A percentile compares a stretch with the other conserved stretches of the same genome.
Evolutionary conservation across 352 stramenopile species (phyloP).

Genomic region (Phytopythium chamaehyphon): DNA sequence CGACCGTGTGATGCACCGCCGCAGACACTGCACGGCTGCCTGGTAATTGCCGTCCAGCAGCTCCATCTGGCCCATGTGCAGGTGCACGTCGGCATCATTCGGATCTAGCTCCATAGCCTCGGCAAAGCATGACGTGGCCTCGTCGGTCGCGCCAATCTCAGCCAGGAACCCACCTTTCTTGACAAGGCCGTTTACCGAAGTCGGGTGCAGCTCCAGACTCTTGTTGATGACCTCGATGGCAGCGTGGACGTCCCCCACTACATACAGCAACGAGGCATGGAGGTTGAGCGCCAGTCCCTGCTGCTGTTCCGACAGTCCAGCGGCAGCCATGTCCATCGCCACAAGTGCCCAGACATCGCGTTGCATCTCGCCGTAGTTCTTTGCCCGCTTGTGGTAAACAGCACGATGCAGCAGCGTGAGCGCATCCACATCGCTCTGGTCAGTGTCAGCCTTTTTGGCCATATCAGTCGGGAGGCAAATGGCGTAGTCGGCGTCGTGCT

Average conservation of each 20-base stretch:
- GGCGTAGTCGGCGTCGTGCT: constrained; percentile 67
- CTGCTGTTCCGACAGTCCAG: constrained; percentile 29
- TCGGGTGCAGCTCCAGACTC: constrained; percentile 48
- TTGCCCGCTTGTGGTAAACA: constrained; percentile 61
- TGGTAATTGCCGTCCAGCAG: constrained; percentile 77
- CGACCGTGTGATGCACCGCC: constrained; percentile 70
- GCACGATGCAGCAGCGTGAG: constrained; percentile 56
- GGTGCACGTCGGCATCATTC: constrained; percentile 73
- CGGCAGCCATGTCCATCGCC: constrained; percentile 30
- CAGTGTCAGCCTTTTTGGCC: constrained; percentile 35
- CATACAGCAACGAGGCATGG: constrained; percentile 79
- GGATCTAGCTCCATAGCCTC: constrained; percentile 62
- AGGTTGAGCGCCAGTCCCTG: constrained; percentile 64
- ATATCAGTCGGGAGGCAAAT: constrained; percentile 58
- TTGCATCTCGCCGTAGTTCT: constrained; percentile 48
- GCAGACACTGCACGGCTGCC: constrained; percentile 63
- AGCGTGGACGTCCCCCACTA: constrained; percentile 68
- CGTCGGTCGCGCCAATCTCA: constrained; percentile 65
- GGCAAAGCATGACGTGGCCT: constrained; percentile 57
- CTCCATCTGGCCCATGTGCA: constrained; percentile 81
- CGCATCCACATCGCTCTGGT: constrained; percentile 41
- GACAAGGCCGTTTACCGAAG: constrained; percentile 60
- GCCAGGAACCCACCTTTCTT: constrained; percentile 83
- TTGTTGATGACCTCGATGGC: constrained; percentile 61
- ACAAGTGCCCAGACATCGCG: constrained; percentile 37